Base-by-base conservation (phyloP, 345 rosid genomes). In the Salix arbutifolia region DNA sequence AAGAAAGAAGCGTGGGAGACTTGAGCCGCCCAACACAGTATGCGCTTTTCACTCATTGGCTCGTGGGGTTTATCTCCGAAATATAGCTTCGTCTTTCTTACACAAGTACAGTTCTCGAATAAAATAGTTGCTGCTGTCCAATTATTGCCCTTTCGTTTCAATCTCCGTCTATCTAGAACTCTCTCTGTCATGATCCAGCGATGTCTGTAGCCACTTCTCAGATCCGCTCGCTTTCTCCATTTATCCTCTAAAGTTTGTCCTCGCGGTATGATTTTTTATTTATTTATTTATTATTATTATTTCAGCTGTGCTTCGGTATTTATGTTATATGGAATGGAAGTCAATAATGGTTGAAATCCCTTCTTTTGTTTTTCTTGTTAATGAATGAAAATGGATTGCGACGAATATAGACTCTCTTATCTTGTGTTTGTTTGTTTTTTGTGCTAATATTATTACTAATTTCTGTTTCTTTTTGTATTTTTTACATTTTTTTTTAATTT, bases 201-300 rank as follows among this genome's bases (percentile, higher is more conserved):
- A 80, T 74, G 83, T 75, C 73, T 37, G 11, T 53, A 23, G 83
- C 83, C 77, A 79, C 84, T 82, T 76, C 82, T 69, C 83, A 72
- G 82, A 86, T 83, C 84, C 78, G 42, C 62, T 38, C n/a, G 33
- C 71, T 74, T 28, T 65, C 76, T 74, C 83, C 30, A 26, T 3
- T 70, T 70, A 28, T 72, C 16, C 69, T 56, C 73, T 79, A 23
- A 69, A 6, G 58, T 46, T 66, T 70, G 21, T 62, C 60, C 0
- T 53, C 75, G 21, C 75, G 84, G 87, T 84, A 76, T 31, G 12
- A 71, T 35, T 44, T 3, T 73, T 3, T 48, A 8, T 25, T 2
- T 4, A 44, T 17, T 35, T 37, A 6, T 12, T 37, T 35, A 2
- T 72, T 65, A 25, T 61, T 21, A 8, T 69, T 3, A 1, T 48